Evolutionary conservation across 768 basidiomycete species (phyloP), one percentile per base, ranked within the genome.

Genomic region (Suillus lakei): DNA sequence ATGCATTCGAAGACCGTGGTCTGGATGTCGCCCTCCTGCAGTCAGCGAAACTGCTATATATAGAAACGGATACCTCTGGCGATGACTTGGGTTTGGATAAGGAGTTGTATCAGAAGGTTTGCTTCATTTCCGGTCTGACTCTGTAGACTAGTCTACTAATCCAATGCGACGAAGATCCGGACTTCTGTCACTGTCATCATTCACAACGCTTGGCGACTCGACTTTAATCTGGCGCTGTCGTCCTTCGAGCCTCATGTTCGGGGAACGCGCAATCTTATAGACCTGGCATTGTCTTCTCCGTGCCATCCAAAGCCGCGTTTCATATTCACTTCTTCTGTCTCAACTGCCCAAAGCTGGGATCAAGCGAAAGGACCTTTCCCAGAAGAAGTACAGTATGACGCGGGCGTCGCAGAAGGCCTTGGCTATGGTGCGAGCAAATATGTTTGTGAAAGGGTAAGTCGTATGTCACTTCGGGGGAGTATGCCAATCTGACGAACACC

Each of bases 221-320:
- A 84, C 60, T 83, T 83, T 73, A 83, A 82, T 67, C 74, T 85
- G 15, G 76, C 81, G 12, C 74, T 85, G 41, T 70, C 77, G 0
- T 84, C 83, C 1, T 87, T 85, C 65, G 84, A 85, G 64, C 69
- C 80, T 4, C 81, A 74, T 56, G 73, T 84, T 21, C 74, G 71
- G 50, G 78, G 71, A 15, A 79, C 81, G 2, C 79, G 82, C 5
- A 79, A 81, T 43, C 70, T 79, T 0, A 58, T 73, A 7, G 67
- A 69, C 46, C 74, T 84, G 80, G 6, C 81, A 84, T 68, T 74
- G 85, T 60, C 75, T 23, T 46, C 68, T 7, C 62, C 65, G 0
- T 12, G 44, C n/a, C 21, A 46, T 46, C 10, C n/a, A 39, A 71
- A 73, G 21, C 65, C 79, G 3, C 73, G 71, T 10, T 63, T 83